phyloP scores from a whole-genome alignment of 208 protist species.

The Herpetomonas tarakana region DNA sequence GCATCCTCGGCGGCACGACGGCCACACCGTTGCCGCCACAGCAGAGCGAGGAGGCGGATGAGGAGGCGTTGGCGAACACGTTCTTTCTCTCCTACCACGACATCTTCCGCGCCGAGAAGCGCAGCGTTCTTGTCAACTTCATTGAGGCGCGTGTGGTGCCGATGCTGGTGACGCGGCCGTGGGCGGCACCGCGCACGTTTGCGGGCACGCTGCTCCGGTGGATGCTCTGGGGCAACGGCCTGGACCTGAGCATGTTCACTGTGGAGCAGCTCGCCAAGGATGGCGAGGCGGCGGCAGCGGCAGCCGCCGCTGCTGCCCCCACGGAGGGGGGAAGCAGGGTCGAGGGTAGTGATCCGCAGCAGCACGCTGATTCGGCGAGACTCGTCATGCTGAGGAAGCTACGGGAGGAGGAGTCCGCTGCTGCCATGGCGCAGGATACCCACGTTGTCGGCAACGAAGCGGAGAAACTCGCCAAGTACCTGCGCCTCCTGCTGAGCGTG shows the following conservation, averaged over 20 bases:
- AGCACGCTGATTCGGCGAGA: not conserved
- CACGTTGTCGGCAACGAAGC: slow-evolving; percentile 70
- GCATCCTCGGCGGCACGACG: slow-evolving; percentile 13
- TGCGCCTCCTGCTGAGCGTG: slow-evolving; percentile 29
- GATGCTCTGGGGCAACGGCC: slow-evolving; percentile 86
- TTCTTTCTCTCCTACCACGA: slow-evolving; percentile 70
- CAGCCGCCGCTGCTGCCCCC: not conserved
- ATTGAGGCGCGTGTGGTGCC: slow-evolving; percentile 51
- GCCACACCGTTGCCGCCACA: slow-evolving; percentile 2
- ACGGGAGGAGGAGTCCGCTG: slow-evolving; percentile 31
- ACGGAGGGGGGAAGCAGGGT: not conserved
- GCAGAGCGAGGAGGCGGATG: not conserved
- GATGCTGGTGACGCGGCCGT: slow-evolving; percentile 78
- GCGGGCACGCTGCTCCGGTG: slow-evolving; percentile 60
- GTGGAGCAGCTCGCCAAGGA: slow-evolving; percentile 59
- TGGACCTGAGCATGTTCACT: slow-evolving; percentile 89
- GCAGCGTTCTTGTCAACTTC: slow-evolving; percentile 59
- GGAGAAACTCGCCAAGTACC: slow-evolving; percentile 27
- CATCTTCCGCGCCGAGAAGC: slow-evolving; percentile 73
- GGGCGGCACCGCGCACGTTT: slow-evolving; percentile 42
- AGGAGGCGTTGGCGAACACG: slow-evolving; percentile 4
- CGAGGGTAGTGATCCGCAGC: too few relatives aligned
- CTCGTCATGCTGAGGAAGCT: slow-evolving; percentile 12
- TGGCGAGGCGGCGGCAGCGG: not conserved
- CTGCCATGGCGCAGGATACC: slow-evolving; percentile 34